A percentile compares a stretch with the other conserved stretches of the same genome.
phyloP scores from a whole-genome alignment of 2,329 filamentous ascomycete genomes.

The Aspergillus sp. region DNA sequence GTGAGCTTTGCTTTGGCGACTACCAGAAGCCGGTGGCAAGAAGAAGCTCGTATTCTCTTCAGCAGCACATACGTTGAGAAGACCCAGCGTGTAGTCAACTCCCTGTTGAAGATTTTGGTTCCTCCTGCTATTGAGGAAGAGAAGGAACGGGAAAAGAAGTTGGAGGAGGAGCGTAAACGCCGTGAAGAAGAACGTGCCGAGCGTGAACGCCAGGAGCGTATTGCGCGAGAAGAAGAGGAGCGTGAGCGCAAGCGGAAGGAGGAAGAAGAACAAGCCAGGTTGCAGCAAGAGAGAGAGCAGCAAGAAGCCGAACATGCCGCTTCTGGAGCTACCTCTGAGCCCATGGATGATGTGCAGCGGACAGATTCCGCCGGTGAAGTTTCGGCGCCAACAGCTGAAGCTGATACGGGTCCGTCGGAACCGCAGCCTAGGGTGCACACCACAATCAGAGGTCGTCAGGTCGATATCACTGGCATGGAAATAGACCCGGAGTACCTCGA shows the following conservation, averaged over 20 bases:
- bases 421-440: conserved; percentile 67
- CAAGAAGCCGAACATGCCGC: conserved; percentile 57
- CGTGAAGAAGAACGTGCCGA: conserved; percentile 62
- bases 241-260: conserved; percentile 68
- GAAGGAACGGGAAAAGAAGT: conserved; percentile 64
- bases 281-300: conserved; percentile 62
- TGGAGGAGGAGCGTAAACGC: conserved; percentile 55
- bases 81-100: conserved; percentile 64
- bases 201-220: conserved; percentile 62
- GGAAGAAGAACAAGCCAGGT: conserved; percentile 64
- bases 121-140: conserved; percentile 82
- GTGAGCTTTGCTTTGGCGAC: conserved; percentile 70
- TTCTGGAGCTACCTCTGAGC: conserved; percentile 45
- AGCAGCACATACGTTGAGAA: conserved; percentile 67
- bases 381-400: conserved; percentile 34
- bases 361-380: conserved; percentile 37
- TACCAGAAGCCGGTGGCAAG: conserved; percentile 78
- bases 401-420: conserved; percentile 49
- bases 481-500: conserved; percentile 94
- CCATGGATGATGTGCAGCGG: conserved; percentile 77
- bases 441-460: conserved; percentile 78
- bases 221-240: conserved; percentile 68
- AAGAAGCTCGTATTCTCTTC: conserved; percentile 86
- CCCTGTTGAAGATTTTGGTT: conserved; percentile 70
- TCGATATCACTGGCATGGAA: conserved; percentile 90